phyloP scores from a whole-genome alignment of 2,329 filamentous ascomycete species.

The Didymosphaeria variabile region DNA sequence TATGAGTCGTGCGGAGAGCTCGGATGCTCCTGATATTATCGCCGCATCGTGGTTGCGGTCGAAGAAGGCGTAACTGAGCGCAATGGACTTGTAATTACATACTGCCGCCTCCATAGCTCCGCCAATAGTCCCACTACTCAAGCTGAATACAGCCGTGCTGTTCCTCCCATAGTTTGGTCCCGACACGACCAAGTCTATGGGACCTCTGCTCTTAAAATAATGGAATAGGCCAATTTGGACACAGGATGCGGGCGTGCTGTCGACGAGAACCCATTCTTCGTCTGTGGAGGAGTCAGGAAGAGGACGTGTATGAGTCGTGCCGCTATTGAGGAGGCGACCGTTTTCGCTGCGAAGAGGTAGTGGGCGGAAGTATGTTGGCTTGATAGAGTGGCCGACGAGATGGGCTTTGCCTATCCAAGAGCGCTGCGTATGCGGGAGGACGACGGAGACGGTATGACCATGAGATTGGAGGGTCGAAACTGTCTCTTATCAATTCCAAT shows the following conservation, averaged over 20 bases:
- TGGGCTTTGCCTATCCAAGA: constrained; percentile 99
- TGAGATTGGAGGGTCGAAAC: constrained; percentile 62
- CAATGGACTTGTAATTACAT: constrained; percentile 69
- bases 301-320: constrained; percentile 44
- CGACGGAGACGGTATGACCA: constrained; percentile 89
- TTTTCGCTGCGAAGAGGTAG: constrained; percentile 60
- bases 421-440: constrained; percentile 88
- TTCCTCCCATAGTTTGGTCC: constrained; percentile 62
- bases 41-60: constrained; percentile 81
- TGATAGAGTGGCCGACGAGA: constrained; percentile 88
- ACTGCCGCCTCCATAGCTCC: constrained; percentile 61
- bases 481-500: constrained; percentile 48
- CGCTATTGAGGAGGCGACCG: constrained; percentile 49
- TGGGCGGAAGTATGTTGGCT: constrained; percentile 83
- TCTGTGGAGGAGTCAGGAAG: constrained; percentile 41
- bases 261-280: constrained; percentile 61
- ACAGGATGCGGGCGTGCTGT: constrained; percentile 60
- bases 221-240: constrained; percentile 59
- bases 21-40: constrained; percentile 80
- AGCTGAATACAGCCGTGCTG: constrained; percentile 59
- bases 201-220: constrained; percentile 55
- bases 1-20: constrained; percentile 78
- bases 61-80: constrained; percentile 91
- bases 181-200: constrained; percentile 58
- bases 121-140: constrained; percentile 60